phyloP scores from a whole-genome alignment of 2,329 filamentous ascomycete species.

The Fusarium verticillioides region DNA sequence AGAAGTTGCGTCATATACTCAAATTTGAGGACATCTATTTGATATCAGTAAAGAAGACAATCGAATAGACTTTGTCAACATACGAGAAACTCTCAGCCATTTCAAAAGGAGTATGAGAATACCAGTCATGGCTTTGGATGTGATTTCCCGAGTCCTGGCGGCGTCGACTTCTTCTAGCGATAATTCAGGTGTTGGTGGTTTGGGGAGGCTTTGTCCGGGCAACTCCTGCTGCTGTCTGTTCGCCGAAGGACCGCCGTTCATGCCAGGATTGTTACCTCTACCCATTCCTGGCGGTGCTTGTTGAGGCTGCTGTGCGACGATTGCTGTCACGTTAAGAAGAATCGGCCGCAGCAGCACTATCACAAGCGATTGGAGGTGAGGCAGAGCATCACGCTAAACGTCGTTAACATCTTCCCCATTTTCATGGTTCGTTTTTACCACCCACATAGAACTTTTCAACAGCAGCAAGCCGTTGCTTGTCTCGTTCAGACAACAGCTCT shows the following conservation, averaged over 20 bases:
- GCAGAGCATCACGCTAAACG: conserved; percentile 75
- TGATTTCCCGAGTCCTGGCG: conserved; percentile 84
- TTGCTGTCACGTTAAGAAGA: conserved; percentile 86
- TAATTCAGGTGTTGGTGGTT: conserved; percentile 56
- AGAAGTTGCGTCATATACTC: conserved; percentile 95
- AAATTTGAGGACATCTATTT: conserved; percentile 87
- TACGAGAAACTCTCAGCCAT: conserved; percentile 96
- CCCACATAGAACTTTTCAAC: conserved; percentile 89
- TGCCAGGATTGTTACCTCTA: conserved; percentile 52
- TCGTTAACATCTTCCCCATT: not conserved
- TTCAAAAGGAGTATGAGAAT: conserved; percentile 89
- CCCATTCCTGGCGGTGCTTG: conserved; percentile 59
- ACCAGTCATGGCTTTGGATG: conserved; percentile 90
- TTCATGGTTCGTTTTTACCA: conserved; percentile 34
- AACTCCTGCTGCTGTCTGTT: conserved; percentile 47
- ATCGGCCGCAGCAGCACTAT: conserved; percentile 93
- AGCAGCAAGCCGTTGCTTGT: conserved; percentile 73
- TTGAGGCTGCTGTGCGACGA: conserved; percentile 71
- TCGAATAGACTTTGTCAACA: conserved; percentile 50
- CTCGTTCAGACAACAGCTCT: conserved; percentile 61
- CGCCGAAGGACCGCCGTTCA: conserved; percentile 53
- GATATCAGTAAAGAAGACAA: conserved; percentile 24
- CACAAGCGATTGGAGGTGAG: conserved; percentile 89
- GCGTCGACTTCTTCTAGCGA: conserved; percentile 83
- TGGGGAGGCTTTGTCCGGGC: conserved; percentile 48